Base-by-base conservation (phyloP, 2,329 filamentous ascomycete species). In the Aspergillus sclerotialis region DNA sequence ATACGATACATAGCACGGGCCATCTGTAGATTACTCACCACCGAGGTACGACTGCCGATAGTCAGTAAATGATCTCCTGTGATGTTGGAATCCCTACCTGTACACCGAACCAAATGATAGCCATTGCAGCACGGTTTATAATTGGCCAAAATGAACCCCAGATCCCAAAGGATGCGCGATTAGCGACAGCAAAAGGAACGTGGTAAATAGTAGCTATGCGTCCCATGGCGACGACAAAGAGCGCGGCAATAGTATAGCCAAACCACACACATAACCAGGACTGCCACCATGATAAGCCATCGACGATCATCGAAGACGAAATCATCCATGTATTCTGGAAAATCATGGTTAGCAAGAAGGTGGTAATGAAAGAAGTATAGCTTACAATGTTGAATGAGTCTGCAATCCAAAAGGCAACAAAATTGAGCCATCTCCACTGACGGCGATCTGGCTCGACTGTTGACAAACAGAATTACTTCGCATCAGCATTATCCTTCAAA, bases 101-200 rank as follows among this genome's bases (percentile, higher is more conserved):
- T 7, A 93, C 85, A 32, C 84, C 85, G 43, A 89, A 90, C 87
- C 86, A 93, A 42, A 93, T 77, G 47, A 84, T 88, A 2, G 84
- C 82, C 74, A 93, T 89, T 5, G 78, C 85, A n/a, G 85, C 84
- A 27, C 88, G 77, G 54, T 94, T 94, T 46, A 94, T 80, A 0
- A 94, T 80, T 0, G 88, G 87, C 88, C 88, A 94, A 33, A 94
- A 63, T 17, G 80, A 81, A 1, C 89, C 89, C 84, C 84, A 94
- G 36, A 94, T 83, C 10, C 89, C 89, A 50, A 94, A 94, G 0
- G 81, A 86, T 0, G 84, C 72, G 36, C 89, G 72, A 45, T 73
- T 76, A 19, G 83, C 80, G 23, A 94, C 84, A 1, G 89, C 87
- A 56, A 94, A 94, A 1, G 84, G 83, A 44, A 94, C 85, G 57